Base-by-base conservation (phyloP, 768 basidiomycete genomes). In the Termitomyces sp. region DNA sequence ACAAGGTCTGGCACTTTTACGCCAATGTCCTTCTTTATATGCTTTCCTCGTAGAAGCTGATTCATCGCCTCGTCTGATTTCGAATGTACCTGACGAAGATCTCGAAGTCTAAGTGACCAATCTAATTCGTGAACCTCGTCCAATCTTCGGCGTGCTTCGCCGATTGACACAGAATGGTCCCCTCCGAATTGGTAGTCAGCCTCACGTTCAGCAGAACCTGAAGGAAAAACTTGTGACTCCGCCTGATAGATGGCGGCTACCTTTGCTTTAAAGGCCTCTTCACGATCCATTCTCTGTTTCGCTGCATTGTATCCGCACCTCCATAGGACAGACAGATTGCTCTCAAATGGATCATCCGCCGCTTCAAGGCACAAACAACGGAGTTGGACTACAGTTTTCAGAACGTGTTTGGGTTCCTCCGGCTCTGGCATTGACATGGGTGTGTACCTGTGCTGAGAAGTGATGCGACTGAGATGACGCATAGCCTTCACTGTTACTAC, bases 271-370 rank as follows among this genome's bases (percentile, higher is more conserved):
- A 96, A 96, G 1, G 90, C 92, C 33, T 86, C 84, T 56, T 94
- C 89, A 1, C 93, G 82, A 51, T 86, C 88, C 46, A 85, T 70
- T 32, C 94, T 77, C 14, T 83, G 79, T 52, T 79, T 80, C 41
- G 86, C 85, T 49, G 93, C 94, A 40, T 84, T 81, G 38, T 81
- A 71, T 0, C 92, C 94, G 49, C 84, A 80, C 58, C 82, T 77
- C 78, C 83, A 90, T 32, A 92, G 89, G 9, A 88, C 75, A 36
- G 84, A 88, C 20, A 97, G 71, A 58, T 78, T 82, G 16, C 82
- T 79, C 70, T 98, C 95, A 56, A 97, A 84, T 1, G 86, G 82
- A 63, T 94, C 90, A 68, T 98, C 95, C 24, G 85, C 83, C 26
- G 86, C 86, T 70, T 97, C 94, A 9, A 92, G 65, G 49, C 83